Percentiles rank a stretch among this genome's conserved stretches.
phyloP scores from a whole-genome alignment of 75 land plant species.

The Pinus albicaulis region DNA sequence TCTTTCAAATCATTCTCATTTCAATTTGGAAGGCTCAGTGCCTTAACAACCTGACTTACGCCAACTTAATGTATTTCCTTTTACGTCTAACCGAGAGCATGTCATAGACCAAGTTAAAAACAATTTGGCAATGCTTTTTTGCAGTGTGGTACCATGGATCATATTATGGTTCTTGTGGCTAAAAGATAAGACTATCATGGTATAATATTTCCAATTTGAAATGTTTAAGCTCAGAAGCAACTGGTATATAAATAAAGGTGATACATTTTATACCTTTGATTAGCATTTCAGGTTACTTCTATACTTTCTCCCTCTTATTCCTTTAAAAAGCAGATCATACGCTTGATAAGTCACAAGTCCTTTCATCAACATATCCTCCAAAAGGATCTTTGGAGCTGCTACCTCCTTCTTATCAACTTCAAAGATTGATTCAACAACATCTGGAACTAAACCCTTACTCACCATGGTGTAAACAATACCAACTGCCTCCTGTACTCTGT shows the following conservation, averaged over 20 bases:
- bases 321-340: conserved; percentile 58
- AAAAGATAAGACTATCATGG: background rate
- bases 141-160: no score
- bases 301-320: conserved; percentile 41
- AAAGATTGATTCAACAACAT: conserved; percentile 48
- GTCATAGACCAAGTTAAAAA: background rate
- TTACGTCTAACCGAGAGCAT: background rate
- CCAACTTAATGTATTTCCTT: background rate
- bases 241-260: background rate
- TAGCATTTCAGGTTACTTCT: background rate
- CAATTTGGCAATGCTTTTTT: background rate
- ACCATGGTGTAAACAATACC: conserved; percentile 60
- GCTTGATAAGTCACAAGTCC: conserved; percentile 44
- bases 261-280: conserved; percentile 3
- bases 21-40: background rate
- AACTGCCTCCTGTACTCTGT: conserved; percentile 50
- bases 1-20: background rate
- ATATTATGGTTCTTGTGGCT: background rate
- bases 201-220: background rate
- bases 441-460: conserved; percentile 54
- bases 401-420: conserved; percentile 57
- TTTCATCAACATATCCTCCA: conserved; percentile 60
- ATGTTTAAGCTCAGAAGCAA: background rate
- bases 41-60: background rate
- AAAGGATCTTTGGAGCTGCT: conserved; percentile 73